Evolutionary conservation across 2,329 filamentous ascomycete genomes (phyloP), one percentile per base, ranked within the genome.

Genomic region (Xylariaceae sp.): DNA sequence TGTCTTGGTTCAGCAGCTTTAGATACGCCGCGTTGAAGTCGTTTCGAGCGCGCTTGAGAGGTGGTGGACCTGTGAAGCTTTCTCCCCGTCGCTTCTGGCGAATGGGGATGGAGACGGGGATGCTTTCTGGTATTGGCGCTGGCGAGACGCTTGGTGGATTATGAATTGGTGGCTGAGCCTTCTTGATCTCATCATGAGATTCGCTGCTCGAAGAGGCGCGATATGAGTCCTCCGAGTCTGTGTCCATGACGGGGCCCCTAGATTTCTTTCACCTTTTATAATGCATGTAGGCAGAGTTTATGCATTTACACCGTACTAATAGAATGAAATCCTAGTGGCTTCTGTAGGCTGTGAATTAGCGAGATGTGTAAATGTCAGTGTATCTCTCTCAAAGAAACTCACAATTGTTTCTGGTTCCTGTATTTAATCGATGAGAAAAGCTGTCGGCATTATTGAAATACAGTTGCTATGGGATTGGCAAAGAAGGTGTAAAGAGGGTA

Each of bases 1-100:
- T 85, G 24, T 85, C 82, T 19, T 76, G 73, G 62, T 90, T 87
- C 26, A 86, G 75, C 1, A 86, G 67, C 21, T 74, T 70, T 11
- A 85, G 68, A 58, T 86, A 86, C 4, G 71, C 73, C 5, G 62
- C 61, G 59, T 80, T 83, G 55, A 84, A 70, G 2, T 69, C 34
- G 4, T 74, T 73, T 53, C 71, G 79, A 43, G 71, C 71, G 28
- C 81, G 76, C 65, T 85, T 85, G 60, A 78, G 75, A 2, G 77
- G 76, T 12, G 56, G 68, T 21, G 47, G 46, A 4, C 64, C 52
- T 17, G 65, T 62, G 12, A 70, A 67, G 59, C 21, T 24, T 26
- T 43, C 55, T 45, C 39, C 33, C 33, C 51, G 62, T 19, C 59
- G 63, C 39, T 65, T 66, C 50, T 59, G 53, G 16, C 28, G 55